Evolutionary conservation across 768 basidiomycete species (phyloP).

Genomic region (Coprinellus micaceus): DNA sequence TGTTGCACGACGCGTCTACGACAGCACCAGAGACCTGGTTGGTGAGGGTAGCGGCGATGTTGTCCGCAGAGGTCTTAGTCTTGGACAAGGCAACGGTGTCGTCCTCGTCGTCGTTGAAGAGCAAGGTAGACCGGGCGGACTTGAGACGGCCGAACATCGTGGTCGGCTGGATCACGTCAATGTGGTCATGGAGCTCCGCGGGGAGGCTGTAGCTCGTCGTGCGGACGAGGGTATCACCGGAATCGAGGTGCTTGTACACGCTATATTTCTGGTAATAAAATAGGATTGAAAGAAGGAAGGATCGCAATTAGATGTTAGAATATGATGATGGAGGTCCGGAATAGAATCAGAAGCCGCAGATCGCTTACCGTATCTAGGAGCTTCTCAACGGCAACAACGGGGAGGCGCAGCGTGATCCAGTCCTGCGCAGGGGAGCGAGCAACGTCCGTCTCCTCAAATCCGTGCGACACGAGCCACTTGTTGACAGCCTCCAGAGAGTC

Average conservation of each 20-base stretch:
- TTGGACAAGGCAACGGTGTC: neutral
- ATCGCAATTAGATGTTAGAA: no score
- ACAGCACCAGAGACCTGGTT: constrained; percentile 2
- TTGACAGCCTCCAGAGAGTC: constrained; percentile 52
- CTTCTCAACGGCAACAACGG: constrained; percentile 57
- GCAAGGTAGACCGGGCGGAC: constrained; percentile 37
- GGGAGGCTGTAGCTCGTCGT: constrained; percentile 70
- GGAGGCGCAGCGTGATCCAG: constrained; percentile 60
- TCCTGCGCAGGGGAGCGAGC: constrained; percentile 62
- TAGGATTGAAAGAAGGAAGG: neutral
- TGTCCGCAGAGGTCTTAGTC: neutral
- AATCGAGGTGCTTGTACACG: constrained; percentile 52
- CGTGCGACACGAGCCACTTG: constrained; percentile 59
- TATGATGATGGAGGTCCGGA: no score
- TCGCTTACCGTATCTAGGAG: constrained; percentile 63
- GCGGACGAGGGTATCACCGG: constrained; percentile 54
- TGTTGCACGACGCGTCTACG: constrained; percentile 34
- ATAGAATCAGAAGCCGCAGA: neutral
- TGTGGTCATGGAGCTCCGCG: constrained; percentile 49
- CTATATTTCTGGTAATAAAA: constrained; percentile 49
- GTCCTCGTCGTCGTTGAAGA: constrained; percentile 16
- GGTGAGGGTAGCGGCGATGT: constrained; percentile 14
- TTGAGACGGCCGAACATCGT: constrained; percentile 57
- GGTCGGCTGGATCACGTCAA: constrained; percentile 71
- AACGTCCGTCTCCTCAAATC: constrained; percentile 44